Evolutionary conservation across 2,329 filamentous ascomycete species (phyloP).

Genomic region (Talaromyces verruculosus): DNA sequence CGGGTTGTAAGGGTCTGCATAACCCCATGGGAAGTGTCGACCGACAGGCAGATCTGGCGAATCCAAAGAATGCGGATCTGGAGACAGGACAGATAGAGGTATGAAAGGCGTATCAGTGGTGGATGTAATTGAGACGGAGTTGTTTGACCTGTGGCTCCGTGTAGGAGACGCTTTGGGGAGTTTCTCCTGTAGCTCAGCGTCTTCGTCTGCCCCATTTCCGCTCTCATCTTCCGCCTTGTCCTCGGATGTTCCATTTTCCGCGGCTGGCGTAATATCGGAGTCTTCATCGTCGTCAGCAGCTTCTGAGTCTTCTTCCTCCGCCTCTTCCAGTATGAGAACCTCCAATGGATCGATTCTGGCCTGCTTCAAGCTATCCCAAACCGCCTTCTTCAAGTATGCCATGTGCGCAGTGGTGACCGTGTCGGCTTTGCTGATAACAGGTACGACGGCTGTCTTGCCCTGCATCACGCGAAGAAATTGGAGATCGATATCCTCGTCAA

Average conservation of each 20-base stretch:
- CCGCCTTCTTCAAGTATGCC: conserved; percentile 83
- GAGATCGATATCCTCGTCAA: conserved; percentile 87
- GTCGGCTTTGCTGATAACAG: conserved; percentile 94
- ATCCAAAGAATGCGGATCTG: conserved; percentile 75
- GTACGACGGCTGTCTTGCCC: conserved; percentile 92
- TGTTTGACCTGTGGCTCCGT: conserved; percentile 16
- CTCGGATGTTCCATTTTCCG: conserved; percentile 25
- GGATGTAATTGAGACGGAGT: conserved; percentile 25
- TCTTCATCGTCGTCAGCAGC: conserved; percentile 44
- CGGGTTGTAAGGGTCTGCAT: conserved; percentile 87
- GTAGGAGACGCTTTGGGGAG: conserved; percentile 10
- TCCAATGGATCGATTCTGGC: conserved; percentile 86
- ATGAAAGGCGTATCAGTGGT: conserved; percentile 62
- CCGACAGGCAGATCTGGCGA: conserved; percentile 58
- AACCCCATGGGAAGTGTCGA: conserved; percentile 92
- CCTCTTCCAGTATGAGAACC: conserved; percentile 77
- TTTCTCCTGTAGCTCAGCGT: conserved; percentile 28
- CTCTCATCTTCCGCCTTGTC: conserved; percentile 28
- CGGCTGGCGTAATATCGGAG: conserved; percentile 25
- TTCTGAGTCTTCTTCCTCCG: conserved; percentile 61
- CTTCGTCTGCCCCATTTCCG: conserved; percentile 29
- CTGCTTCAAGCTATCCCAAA: conserved; percentile 83
- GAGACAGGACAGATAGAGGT: conserved; percentile 89
- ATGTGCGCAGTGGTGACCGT: conserved; percentile 96
- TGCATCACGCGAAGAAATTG: conserved; percentile 85